These are phyloP conservation scores for Rhodotorula glutinis DNA, from an alignment of 1,284 basidiomycete genomes.

Conservation along the genomic window DNA sequence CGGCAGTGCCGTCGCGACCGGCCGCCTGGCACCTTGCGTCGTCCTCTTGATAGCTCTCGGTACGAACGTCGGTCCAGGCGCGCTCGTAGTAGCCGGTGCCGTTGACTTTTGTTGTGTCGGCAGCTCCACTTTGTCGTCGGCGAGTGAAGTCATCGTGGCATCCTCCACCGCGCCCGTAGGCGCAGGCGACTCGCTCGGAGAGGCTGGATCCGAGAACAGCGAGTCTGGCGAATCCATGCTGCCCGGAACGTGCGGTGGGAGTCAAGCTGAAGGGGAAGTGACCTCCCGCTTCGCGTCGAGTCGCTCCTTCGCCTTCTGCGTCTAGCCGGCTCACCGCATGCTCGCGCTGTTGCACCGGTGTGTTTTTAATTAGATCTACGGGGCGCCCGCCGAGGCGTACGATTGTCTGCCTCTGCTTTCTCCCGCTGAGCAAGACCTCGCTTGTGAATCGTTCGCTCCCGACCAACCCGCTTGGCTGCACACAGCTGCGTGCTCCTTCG, in stretches of 20 bases:
- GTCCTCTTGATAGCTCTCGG: conserved; percentile 21
- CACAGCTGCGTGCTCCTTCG: no score
- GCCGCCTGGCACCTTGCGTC: neutral
- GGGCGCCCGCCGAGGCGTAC: no score
- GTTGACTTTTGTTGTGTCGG: neutral
- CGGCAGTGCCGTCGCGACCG: neutral
- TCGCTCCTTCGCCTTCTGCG: no score
- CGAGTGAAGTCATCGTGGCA: neutral
- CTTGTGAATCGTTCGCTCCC: no score
- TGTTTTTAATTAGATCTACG: no score
- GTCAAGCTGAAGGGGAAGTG: neutral
- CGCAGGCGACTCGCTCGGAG: neutral
- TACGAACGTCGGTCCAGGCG: conserved; percentile 4
- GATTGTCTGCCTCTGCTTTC: no score
- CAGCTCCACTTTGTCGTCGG: neutral
- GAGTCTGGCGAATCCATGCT: conserved; percentile 6
- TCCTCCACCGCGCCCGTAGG: neutral
- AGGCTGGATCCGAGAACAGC: conserved; percentile 4
- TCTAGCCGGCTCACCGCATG: no score
- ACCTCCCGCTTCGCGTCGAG: no score
- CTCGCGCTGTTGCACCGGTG: no score
- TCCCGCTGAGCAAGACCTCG: no score
- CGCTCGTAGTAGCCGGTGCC: neutral
- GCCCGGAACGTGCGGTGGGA: neutral
- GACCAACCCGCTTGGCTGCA: no score